Evolutionary conservation across 1,139 yeast species (phyloP).

Genomic region (Kurtzmaniella quercitrusa): DNA sequence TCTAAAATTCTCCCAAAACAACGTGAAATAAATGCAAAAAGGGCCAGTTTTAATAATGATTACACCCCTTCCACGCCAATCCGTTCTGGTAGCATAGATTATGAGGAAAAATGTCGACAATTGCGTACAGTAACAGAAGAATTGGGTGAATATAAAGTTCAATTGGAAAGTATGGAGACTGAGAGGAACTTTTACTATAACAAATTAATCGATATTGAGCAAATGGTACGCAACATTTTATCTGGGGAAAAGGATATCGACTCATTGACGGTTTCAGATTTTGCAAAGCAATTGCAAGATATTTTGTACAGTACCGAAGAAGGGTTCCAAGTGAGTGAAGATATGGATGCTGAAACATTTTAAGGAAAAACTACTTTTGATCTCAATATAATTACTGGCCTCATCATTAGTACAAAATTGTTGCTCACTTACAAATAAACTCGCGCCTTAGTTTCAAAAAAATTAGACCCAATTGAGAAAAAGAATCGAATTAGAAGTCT

Average conservation of each 20-base stretch:
- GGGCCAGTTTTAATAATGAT: constrained; percentile 10
- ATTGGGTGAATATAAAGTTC: constrained; percentile 46
- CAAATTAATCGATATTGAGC: constrained; percentile 84
- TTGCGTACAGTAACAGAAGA: constrained; percentile 32
- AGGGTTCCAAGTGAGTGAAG: constrained; percentile 53
- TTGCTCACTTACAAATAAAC: too few species aligned
- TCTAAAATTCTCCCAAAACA: constrained; percentile 1
- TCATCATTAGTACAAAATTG: too few species aligned
- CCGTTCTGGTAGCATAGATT: not conserved
- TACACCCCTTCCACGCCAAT: constrained; percentile 10
- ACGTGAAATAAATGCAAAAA: not conserved
- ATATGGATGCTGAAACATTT: constrained; percentile 11
- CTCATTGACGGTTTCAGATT: constrained; percentile 29
- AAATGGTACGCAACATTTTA: constrained; percentile 63
- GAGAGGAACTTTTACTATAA: constrained; percentile 91
- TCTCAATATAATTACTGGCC: too few species aligned
- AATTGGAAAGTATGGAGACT: constrained; percentile 57
- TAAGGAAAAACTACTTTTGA: not conserved
- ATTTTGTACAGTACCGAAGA: constrained; percentile 80
- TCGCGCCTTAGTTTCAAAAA: too few species aligned
- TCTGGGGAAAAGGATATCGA: constrained; percentile 30
- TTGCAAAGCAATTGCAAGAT: constrained; percentile 63
- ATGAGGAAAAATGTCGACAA: constrained; percentile 2
- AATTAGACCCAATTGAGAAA: too few species aligned
- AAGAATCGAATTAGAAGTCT: too few species aligned